A percentile compares a stretch with the other conserved stretches of the same genome.
Conservation (phyloP, 2,329 filamentous ascomycete species). For the Fusarium camptoceras region DNA sequence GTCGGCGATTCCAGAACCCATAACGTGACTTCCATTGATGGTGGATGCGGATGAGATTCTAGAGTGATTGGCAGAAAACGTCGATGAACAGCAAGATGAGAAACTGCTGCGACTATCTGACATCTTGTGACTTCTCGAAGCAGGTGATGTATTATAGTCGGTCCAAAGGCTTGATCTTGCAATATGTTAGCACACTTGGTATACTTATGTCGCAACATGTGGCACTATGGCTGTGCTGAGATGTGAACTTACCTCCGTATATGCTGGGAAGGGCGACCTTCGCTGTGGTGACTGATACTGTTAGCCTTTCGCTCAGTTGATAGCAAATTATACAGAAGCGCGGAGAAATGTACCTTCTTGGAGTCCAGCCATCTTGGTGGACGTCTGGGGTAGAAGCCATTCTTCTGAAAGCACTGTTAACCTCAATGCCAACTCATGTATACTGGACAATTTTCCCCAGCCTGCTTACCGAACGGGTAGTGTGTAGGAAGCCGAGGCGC, state of each 20-base stretch:
- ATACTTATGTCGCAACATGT: not conserved
- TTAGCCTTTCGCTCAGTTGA: not conserved
- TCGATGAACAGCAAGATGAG: conserved; percentile 62
- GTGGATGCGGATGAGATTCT: conserved; percentile 67
- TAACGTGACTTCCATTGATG: conserved; percentile 55
- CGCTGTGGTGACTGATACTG: conserved; percentile 19
- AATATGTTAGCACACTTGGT: conserved; percentile 18
- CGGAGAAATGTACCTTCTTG: conserved; percentile 35
- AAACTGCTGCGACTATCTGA: conserved; percentile 66
- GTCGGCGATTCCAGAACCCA: conserved; percentile 52
- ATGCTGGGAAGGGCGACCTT: conserved; percentile 35
- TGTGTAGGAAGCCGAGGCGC: conserved; percentile 33
- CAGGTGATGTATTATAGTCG: conserved; percentile 31
- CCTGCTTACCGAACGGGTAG: conserved; percentile 45
- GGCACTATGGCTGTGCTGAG: not conserved
- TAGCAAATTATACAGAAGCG: not conserved
- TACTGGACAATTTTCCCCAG: not conserved
- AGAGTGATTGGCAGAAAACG: conserved; percentile 61
- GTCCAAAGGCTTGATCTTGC: conserved; percentile 41
- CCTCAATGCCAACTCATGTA: not conserved
- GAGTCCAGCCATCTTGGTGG: conserved; percentile 36
- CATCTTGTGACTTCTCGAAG: conserved; percentile 45
- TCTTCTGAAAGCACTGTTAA: conserved; percentile 33
- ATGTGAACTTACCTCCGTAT: conserved; percentile 35
- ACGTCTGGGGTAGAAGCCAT: conserved; percentile 41